These are phyloP conservation scores for Pythium graminicola DNA, from an alignment of 352 stramenopile genomes.

Conservation along the genomic window DNA sequence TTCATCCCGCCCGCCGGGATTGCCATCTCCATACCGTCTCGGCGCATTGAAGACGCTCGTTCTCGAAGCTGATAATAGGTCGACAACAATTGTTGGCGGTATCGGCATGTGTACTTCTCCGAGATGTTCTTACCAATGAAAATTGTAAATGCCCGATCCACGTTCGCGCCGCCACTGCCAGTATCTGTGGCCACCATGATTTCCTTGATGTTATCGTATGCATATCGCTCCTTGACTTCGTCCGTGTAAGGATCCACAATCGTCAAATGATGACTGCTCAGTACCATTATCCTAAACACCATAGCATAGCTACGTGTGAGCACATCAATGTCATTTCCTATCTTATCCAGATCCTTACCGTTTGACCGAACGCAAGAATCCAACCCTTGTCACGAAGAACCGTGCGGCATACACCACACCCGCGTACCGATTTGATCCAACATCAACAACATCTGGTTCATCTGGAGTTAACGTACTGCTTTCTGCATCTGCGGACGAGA, in stretches of 20 bases:
- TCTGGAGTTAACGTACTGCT: slow-evolving; percentile 24
- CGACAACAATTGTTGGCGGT: slow-evolving; percentile 76
- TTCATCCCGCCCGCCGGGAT: slow-evolving; percentile 3
- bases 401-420: slow-evolving; percentile 79
- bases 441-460: slow-evolving; percentile 40
- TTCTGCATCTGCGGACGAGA: slow-evolving; percentile 47
- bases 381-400: slow-evolving; percentile 82
- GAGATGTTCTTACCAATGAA: slow-evolving; percentile 83
- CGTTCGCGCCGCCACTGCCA: slow-evolving; percentile 49
- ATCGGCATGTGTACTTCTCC: slow-evolving; percentile 82
- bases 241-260: slow-evolving; percentile 82
- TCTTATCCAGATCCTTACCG: slow-evolving; percentile 22
- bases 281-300: slow-evolving; percentile 54
- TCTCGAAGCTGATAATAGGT: slow-evolving; percentile 83
- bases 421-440: slow-evolving; percentile 60
- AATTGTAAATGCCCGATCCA: slow-evolving; percentile 72
- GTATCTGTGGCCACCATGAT: slow-evolving; percentile 72
- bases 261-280: slow-evolving; percentile 74
- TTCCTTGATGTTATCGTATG: slow-evolving; percentile 86
- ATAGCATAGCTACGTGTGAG: neutral
- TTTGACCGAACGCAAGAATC: slow-evolving; percentile 72
- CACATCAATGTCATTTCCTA: neutral
- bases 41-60: slow-evolving; percentile 62
- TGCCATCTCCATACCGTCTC: slow-evolving; percentile 32
- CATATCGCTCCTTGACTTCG: slow-evolving; percentile 80